Percentiles rank a stretch among this genome's conserved stretches.
Evolutionary conservation across 495 filamentous ascomycete genomes (phyloP).

Genomic region (Immersiella caudata): DNA sequence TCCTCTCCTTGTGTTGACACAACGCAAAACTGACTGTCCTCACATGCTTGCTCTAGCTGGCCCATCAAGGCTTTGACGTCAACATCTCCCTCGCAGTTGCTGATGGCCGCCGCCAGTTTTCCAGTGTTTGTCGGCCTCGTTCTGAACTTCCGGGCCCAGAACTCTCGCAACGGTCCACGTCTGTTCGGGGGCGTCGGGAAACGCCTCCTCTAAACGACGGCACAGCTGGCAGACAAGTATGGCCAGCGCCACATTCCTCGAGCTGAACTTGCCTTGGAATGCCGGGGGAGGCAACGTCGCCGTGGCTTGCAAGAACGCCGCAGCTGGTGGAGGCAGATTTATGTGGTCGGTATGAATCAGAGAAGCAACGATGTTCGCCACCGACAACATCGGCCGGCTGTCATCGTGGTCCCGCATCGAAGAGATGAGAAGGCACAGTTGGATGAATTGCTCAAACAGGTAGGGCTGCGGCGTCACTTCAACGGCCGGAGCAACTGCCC

Average conservation of each 20-base stretch:
- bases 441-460: slow-evolving; percentile 18
- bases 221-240: slow-evolving; percentile 29
- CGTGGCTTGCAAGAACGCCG: slow-evolving; percentile 25
- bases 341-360: slow-evolving; percentile 23
- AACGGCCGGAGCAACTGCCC: background rate
- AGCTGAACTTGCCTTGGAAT: background rate
- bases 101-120: slow-evolving; percentile 12
- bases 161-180: slow-evolving; percentile 14
- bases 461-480: background rate
- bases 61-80: background rate
- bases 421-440: slow-evolving; percentile 21
- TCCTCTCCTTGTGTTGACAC: slow-evolving; percentile 1
- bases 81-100: background rate
- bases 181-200: slow-evolving; percentile 1
- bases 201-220: slow-evolving; percentile 12
- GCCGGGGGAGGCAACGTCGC: background rate
- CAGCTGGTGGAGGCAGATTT: background rate
- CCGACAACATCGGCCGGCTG: background rate
- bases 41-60: slow-evolving; percentile 11
- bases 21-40: slow-evolving; percentile 18
- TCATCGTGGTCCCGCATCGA: background rate
- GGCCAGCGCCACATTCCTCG: slow-evolving; percentile 2
- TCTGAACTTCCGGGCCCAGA: slow-evolving; percentile 14
- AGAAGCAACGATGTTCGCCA: slow-evolving; percentile 9
- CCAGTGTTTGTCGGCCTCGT: slow-evolving; percentile 4